Evolutionary conservation across 495 filamentous ascomycete species (phyloP).

Genomic region (Tuber indicum): DNA sequence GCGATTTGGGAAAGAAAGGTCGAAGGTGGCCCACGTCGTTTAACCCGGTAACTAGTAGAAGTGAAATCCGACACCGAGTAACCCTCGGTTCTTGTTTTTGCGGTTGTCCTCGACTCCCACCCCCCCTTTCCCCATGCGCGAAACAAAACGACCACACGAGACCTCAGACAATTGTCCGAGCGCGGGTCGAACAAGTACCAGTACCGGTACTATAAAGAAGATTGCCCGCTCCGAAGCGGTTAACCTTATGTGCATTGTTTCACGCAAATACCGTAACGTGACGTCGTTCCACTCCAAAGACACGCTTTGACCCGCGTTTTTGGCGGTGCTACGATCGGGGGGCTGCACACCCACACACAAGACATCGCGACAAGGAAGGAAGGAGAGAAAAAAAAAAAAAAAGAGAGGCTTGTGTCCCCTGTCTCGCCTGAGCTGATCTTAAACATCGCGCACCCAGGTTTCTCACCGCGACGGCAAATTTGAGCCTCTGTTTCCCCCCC

Average conservation of each 20-base stretch:
- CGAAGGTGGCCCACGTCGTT: background rate
- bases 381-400: background rate
- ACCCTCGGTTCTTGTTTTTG: background rate
- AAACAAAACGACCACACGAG: background rate
- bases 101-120: background rate
- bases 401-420: background rate
- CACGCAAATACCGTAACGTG: slow-evolving; percentile 15
- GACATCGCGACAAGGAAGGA: background rate
- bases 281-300: slow-evolving; percentile 10
- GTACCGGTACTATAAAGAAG: background rate
- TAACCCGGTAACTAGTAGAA: slow-evolving; percentile 1
- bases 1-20: background rate
- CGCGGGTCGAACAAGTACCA: background rate
- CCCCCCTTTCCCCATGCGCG: background rate
- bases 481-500: slow-evolving; percentile 19
- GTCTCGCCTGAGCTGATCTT: background rate
- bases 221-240: background rate
- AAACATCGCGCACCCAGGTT: background rate
- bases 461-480: slow-evolving; percentile 7
- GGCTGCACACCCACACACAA: background rate
- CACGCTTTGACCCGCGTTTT: background rate
- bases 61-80: background rate
- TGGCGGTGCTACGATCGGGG: background rate
- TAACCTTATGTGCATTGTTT: slow-evolving; percentile 1
- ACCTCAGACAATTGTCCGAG: slow-evolving; percentile 1